phyloP scores from a whole-genome alignment of 1,139 yeast genomes.

The Insectozyma bohioensis region DNA sequence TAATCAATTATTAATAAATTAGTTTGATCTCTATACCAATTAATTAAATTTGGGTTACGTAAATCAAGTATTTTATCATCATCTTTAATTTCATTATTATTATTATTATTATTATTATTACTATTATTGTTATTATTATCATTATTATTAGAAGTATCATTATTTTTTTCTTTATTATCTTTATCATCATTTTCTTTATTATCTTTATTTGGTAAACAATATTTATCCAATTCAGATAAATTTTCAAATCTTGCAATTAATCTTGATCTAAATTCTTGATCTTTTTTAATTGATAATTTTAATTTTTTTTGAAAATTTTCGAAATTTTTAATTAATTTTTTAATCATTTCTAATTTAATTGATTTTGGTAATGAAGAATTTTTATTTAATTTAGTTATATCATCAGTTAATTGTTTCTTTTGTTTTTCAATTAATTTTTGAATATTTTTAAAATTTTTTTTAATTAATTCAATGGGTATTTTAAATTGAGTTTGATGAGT shows the following conservation, averaged over 20 bases:
- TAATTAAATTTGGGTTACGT: slow-evolving; percentile 42
- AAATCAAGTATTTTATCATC: slow-evolving; percentile 28
- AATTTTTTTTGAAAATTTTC: slow-evolving; percentile 50
- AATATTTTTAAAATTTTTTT: slow-evolving; percentile 55
- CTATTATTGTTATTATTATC: slow-evolving; percentile 9
- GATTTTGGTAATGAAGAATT: slow-evolving; percentile 23
- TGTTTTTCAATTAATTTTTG: slow-evolving; percentile 61
- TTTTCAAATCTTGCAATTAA: slow-evolving; percentile 46
- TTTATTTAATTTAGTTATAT: slow-evolving; percentile 34
- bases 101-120: not conserved
- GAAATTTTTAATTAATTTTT: slow-evolving; percentile 44
- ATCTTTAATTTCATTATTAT: too few species aligned
- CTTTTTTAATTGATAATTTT: slow-evolving; percentile 38
- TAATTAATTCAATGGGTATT: slow-evolving; percentile 60
- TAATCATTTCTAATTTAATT: slow-evolving; percentile 29
- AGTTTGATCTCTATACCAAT: slow-evolving; percentile 64
- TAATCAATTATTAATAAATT: slow-evolving; percentile 60
- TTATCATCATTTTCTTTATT: slow-evolving; percentile 5
- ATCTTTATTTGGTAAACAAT: slow-evolving; percentile 12
- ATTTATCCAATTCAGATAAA: slow-evolving; percentile 32
- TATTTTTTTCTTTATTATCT: slow-evolving; percentile 13
- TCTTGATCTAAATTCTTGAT: slow-evolving; percentile 51
- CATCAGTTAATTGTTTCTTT: slow-evolving; percentile 41
- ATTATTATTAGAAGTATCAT: slow-evolving; percentile 5
- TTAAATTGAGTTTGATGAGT: slow-evolving; percentile 53